Evolutionary conservation across 2,329 filamentous ascomycete genomes (phyloP).

Genomic region (Talaromyces funiculosus): DNA sequence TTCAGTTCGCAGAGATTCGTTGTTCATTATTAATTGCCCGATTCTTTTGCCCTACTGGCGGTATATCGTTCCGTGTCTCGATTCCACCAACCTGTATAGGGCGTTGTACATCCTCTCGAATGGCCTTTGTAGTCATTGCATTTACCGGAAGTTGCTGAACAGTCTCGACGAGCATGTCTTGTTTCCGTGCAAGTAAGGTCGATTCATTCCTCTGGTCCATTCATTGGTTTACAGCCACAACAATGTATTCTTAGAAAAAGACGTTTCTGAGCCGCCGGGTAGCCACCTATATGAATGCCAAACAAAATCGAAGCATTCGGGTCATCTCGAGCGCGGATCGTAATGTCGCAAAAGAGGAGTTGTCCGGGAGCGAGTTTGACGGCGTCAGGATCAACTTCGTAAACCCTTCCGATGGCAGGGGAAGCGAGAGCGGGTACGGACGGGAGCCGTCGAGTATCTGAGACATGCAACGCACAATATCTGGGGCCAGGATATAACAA

Average conservation of each 20-base stretch:
- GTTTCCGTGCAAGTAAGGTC: neutral
- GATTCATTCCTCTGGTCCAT: neutral
- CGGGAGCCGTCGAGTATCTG: slow-evolving; percentile 37
- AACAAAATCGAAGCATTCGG: slow-evolving; percentile 18
- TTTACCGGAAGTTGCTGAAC: too few relatives aligned
- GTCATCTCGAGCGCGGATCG: slow-evolving; percentile 33
- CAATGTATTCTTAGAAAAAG: too few relatives aligned
- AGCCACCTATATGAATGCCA: slow-evolving; percentile 25
- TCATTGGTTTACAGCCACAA: neutral
- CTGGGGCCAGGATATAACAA: slow-evolving; percentile 32
- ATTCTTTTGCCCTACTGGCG: too few relatives aligned
- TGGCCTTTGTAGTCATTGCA: too few relatives aligned
- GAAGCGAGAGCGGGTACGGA: slow-evolving; percentile 26
- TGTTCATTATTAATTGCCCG: too few relatives aligned
- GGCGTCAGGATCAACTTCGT: slow-evolving; percentile 32
- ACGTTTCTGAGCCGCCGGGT: slow-evolving; percentile 22
- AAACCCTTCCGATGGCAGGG: slow-evolving; percentile 33
- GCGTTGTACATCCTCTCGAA: too few relatives aligned
- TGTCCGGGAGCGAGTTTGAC: slow-evolving; percentile 27
- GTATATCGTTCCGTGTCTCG: too few relatives aligned
- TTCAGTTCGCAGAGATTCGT: too few relatives aligned
- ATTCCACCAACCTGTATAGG: too few relatives aligned
- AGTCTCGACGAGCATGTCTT: too few relatives aligned
- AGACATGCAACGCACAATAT: slow-evolving; percentile 33
- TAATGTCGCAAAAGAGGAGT: slow-evolving; percentile 33